Evolutionary conservation across 116 monocot species (phyloP).

Genomic region (Posidonia oceanica): DNA sequence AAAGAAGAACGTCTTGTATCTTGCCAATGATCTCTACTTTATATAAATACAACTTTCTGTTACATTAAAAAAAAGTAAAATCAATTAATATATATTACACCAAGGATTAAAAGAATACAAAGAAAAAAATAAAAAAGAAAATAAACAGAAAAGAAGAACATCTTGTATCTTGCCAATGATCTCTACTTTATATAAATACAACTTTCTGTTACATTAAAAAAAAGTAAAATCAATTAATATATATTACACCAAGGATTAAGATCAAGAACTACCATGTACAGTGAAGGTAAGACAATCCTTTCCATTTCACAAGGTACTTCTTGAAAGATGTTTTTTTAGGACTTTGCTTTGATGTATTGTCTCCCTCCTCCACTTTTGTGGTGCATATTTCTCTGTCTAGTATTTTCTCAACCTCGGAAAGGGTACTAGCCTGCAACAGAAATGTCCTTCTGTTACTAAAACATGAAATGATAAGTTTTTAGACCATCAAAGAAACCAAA

Average conservation of each 20-base stretch:
- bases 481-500: background rate
- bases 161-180: too few species aligned
- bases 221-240: too few species aligned
- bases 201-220: too few species aligned
- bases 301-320: slow-evolving; percentile 96
- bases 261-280: slow-evolving; percentile 54
- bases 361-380: slow-evolving; percentile 14
- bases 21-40: too few species aligned
- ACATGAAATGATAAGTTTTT: background rate
- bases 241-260: background rate
- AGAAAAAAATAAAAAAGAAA: too few species aligned
- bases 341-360: slow-evolving; percentile 28
- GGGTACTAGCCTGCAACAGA: slow-evolving; percentile 50
- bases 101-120: background rate
- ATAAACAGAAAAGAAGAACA: too few species aligned
- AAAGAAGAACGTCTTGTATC: too few species aligned
- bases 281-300: slow-evolving; percentile 84
- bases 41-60: too few species aligned
- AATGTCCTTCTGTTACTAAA: background rate
- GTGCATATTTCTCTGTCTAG: slow-evolving; percentile 65
- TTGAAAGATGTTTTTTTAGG: slow-evolving; percentile 39
- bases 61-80: too few species aligned
- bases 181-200: too few species aligned
- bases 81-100: too few species aligned
- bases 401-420: slow-evolving; percentile 77